Evolutionary conservation across 2,329 filamentous ascomycete species (phyloP).

Genomic region (Setomelanomma holmii): DNA sequence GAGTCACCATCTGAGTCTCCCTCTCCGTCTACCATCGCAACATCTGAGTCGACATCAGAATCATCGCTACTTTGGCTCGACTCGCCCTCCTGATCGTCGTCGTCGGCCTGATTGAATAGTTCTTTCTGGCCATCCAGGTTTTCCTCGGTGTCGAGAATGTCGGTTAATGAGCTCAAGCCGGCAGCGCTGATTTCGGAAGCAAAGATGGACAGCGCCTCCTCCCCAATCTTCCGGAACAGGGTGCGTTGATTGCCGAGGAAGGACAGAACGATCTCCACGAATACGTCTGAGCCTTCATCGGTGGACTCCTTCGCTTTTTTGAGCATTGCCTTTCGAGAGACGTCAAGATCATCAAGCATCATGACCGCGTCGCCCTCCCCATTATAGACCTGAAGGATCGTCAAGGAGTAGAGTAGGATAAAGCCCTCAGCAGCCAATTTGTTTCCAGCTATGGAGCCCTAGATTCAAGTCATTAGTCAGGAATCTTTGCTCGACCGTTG

Average conservation of each 20-base stretch:
- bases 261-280: conserved; percentile 87
- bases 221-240: conserved; percentile 83
- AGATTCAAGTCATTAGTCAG: conserved; percentile 13
- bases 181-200: conserved; percentile 75
- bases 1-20: conserved; percentile 37
- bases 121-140: conserved; percentile 83
- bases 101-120: conserved; percentile 73
- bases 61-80: conserved; percentile 57
- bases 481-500: not conserved
- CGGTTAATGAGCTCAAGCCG: conserved; percentile 71
- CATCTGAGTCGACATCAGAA: conserved; percentile 53
- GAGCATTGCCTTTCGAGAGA: conserved; percentile 71
- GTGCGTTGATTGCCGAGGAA: conserved; percentile 86
- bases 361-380: conserved; percentile 85
- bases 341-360: conserved; percentile 80
- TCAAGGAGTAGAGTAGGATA: conserved; percentile 81
- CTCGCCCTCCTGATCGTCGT: conserved; percentile 47
- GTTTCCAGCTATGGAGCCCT: conserved; percentile 36
- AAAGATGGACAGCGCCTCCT: conserved; percentile 87
- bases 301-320: conserved; percentile 44
- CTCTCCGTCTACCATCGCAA: conserved; percentile 54
- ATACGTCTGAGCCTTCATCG: conserved; percentile 46
- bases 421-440: conserved; percentile 66
- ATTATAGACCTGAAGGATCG: conserved; percentile 88
- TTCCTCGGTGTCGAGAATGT: conserved; percentile 80